phyloP scores from a whole-genome alignment of 805 yeast genomes.

The Debaryomyces prosopidis region DNA sequence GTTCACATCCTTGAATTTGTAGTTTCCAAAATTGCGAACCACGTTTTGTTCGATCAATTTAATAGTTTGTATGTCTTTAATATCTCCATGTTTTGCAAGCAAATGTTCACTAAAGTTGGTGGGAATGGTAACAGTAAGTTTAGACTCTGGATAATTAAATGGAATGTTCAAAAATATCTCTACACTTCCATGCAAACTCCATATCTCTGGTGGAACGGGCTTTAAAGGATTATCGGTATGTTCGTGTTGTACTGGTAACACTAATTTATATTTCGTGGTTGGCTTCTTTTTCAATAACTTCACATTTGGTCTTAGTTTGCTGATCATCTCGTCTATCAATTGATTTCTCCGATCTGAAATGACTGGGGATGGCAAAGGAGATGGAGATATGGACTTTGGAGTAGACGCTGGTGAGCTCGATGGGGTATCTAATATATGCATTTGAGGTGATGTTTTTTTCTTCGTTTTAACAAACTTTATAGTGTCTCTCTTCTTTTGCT shows the following conservation, averaged over 20 bases:
- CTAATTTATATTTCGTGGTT: conserved; percentile 27
- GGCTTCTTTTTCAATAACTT: conserved; percentile 28
- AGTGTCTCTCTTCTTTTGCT: conserved; percentile 59
- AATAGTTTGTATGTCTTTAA: conserved; percentile 17
- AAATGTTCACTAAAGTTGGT: conserved; percentile 31
- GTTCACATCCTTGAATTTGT: conserved; percentile 14
- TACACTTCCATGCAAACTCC: conserved; percentile 24
- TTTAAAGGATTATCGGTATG: conserved; percentile 4
- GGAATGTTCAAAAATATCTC: conserved; percentile 38
- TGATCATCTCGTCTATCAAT: conserved; percentile 24
- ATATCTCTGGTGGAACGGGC: conserved; percentile 22
- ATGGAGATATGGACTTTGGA: conserved; percentile 1
- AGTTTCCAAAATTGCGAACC: conserved; percentile 17
- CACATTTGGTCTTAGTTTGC: conserved; percentile 24
- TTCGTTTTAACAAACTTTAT: conserved; percentile 54
- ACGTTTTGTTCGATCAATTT: conserved; percentile 29
- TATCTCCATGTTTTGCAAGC: conserved; percentile 21
- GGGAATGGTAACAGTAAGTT: conserved; percentile 23
- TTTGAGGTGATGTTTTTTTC: conserved; percentile 4
- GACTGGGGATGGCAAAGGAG: conserved; percentile 5
- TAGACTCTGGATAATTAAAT: conserved; percentile 28
- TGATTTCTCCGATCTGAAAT: conserved; percentile 12
- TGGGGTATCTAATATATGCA: conserved; percentile 1
- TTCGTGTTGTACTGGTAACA: conserved; percentile 25
- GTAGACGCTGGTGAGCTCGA: conserved; percentile 5